Evolutionary conservation across 2,329 filamentous ascomycete species (phyloP).

Genomic region (Cadophora luteo-olivacea): DNA sequence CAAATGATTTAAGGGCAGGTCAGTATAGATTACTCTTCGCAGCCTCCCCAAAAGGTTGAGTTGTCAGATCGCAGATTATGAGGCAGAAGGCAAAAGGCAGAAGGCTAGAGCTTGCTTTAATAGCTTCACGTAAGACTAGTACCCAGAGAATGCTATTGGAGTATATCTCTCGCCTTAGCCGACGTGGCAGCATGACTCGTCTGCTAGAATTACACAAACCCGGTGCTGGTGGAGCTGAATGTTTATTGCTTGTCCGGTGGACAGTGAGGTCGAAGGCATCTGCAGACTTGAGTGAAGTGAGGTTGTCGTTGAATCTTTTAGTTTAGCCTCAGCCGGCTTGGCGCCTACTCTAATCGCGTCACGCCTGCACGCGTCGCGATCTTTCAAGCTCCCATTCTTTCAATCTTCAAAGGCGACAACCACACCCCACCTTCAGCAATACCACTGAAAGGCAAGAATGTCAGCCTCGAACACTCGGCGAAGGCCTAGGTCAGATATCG

Average conservation of each 20-base stretch:
- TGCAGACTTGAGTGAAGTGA: conserved; percentile 7
- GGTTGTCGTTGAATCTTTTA: background rate
- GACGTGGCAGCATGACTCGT: too few relatives aligned
- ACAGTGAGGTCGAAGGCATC: too few relatives aligned
- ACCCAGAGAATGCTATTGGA: too few relatives aligned
- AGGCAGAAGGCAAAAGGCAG: too few relatives aligned
- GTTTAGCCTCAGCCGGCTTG: background rate
- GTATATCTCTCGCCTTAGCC: too few relatives aligned
- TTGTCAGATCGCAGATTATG: too few relatives aligned
- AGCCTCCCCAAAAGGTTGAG: background rate
- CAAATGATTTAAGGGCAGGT: background rate
- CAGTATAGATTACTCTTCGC: background rate
- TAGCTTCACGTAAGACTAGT: too few relatives aligned
- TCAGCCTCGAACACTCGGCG: conserved; percentile 20
- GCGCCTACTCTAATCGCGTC: conserved; percentile 1
- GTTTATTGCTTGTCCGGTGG: too few relatives aligned
- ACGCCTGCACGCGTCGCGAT: background rate
- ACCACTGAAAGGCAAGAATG: background rate
- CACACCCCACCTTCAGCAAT: background rate
- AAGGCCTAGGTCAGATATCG: conserved; percentile 35
- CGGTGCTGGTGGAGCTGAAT: too few relatives aligned
- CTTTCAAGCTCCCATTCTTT: too few relatives aligned
- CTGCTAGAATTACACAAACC: too few relatives aligned
- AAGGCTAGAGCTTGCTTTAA: too few relatives aligned
- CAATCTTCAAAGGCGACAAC: background rate